These are phyloP conservation scores for Pichia sp. DNA, from an alignment of 1,139 yeast species.

Conservation along the genomic window DNA sequence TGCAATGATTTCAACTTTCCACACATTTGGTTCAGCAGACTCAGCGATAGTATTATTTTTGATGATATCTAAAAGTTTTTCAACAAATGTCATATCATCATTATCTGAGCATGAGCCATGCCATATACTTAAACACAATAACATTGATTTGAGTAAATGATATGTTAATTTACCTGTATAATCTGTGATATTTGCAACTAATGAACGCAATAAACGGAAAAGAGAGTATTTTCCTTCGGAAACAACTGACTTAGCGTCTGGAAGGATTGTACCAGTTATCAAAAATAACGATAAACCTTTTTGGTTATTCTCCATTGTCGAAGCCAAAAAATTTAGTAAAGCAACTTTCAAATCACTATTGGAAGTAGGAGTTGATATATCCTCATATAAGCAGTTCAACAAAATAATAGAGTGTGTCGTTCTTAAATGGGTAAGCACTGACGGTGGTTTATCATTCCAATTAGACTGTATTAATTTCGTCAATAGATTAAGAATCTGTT, in stretches of 20 bases:
- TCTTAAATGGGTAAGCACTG: slow-evolving; percentile 78
- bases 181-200: slow-evolving; percentile 39
- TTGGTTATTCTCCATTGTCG: slow-evolving; percentile 73
- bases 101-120: slow-evolving; percentile 22
- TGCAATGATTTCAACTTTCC: slow-evolving; percentile 51
- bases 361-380: slow-evolving; percentile 58
- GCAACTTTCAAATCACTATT: slow-evolving; percentile 52
- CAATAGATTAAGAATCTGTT: slow-evolving; percentile 52
- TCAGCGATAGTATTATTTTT: not conserved
- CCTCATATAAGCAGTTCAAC: slow-evolving; percentile 53
- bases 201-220: slow-evolving; percentile 11
- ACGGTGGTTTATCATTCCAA: slow-evolving; percentile 64
- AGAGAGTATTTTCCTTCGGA: slow-evolving; percentile 39
- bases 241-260: slow-evolving; percentile 24
- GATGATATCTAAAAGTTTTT: slow-evolving; percentile 39
- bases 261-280: slow-evolving; percentile 49
- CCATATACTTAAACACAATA: slow-evolving; percentile 8
- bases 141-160: slow-evolving; percentile 2
- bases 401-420: slow-evolving; percentile 56
- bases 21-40: not conserved
- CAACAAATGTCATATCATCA: slow-evolving; percentile 49
- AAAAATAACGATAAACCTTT: slow-evolving; percentile 81
- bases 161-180: not conserved
- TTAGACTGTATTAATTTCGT: slow-evolving; percentile 57
- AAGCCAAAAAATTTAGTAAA: slow-evolving; percentile 68